A percentile compares a stretch with the other conserved stretches of the same genome.
Evolutionary conservation across 2,329 filamentous ascomycete genomes (phyloP).

Genomic region (Pseudonectria buxi): DNA sequence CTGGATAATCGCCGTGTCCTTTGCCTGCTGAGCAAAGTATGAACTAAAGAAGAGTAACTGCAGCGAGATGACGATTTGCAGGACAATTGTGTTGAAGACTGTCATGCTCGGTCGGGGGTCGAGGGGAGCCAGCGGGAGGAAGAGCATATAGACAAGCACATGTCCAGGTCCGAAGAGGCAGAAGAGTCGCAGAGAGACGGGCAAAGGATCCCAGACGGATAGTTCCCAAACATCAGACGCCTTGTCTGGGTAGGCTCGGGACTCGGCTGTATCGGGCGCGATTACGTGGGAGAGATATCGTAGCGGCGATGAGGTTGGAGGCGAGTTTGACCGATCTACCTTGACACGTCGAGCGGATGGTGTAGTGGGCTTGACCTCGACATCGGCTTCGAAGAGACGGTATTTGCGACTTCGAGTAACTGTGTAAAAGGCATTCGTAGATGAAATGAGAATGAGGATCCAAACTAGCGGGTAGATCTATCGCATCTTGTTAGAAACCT

Average conservation of each 20-base stretch:
- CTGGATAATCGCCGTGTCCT: constrained; percentile 77
- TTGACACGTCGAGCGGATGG: constrained; percentile 83
- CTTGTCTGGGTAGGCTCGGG: constrained; percentile 75
- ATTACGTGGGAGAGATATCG: constrained; percentile 65
- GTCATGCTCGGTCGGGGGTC: constrained; percentile 81
- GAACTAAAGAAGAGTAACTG: constrained; percentile 70
- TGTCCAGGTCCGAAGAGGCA: constrained; percentile 92
- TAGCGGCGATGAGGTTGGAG: constrained; percentile 69
- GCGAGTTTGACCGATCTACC: constrained; percentile 66
- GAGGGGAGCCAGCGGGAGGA: constrained; percentile 68
- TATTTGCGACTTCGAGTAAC: constrained; percentile 79
- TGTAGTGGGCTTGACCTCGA: constrained; percentile 69
- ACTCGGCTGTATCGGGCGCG: constrained; percentile 64
- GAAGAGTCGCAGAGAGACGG: constrained; percentile 73
- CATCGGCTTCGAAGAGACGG: constrained; percentile 79
- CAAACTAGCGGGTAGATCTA: constrained; percentile 68
- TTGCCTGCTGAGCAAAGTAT: constrained; percentile 75
- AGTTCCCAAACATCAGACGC: constrained; percentile 91
- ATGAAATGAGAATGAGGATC: constrained; percentile 58
- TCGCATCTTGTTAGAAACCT: constrained; percentile 3
- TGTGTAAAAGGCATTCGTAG: constrained; percentile 72
- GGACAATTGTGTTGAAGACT: constrained; percentile 71
- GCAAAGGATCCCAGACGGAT: constrained; percentile 86
- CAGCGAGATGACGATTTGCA: constrained; percentile 66
- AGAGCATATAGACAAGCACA: constrained; percentile 82